These are phyloP conservation scores for Pueraria montana DNA, from an alignment of 306 rosid genomes.

Conservation along the genomic window DNA sequence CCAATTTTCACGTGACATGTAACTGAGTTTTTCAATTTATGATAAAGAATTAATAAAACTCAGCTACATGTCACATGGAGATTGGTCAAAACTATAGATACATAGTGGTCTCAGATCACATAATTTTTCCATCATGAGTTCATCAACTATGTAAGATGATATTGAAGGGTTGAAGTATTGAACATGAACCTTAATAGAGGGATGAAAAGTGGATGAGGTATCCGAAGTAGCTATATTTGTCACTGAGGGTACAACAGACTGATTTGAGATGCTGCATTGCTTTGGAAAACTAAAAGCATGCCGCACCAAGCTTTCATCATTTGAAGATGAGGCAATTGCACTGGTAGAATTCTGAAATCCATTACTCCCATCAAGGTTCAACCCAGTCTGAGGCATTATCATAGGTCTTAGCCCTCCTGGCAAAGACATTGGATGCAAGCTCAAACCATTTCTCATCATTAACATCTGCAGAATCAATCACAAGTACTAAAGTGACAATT, in stretches of 20 bases:
- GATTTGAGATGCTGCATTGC: slow-evolving; percentile 61
- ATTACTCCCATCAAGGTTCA: slow-evolving; percentile 61
- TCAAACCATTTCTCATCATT: slow-evolving; percentile 85
- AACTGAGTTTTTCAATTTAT: not conserved
- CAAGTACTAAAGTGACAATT: slow-evolving; percentile 48
- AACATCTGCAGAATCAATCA: slow-evolving; percentile 76
- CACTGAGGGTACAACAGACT: slow-evolving; percentile 56
- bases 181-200: slow-evolving; percentile 54
- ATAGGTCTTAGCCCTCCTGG: slow-evolving; percentile 69
- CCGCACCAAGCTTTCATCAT: slow-evolving; percentile 54
- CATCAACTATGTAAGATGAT: slow-evolving; percentile 20
- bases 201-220: slow-evolving; percentile 60
- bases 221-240: slow-evolving; percentile 55
- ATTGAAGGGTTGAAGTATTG: slow-evolving; percentile 47
- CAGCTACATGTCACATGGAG: not conserved
- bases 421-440: slow-evolving; percentile 85
- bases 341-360: slow-evolving; percentile 57
- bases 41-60: not conserved
- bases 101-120: not conserved
- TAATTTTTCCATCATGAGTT: not conserved
- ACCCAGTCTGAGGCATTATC: slow-evolving; percentile 63
- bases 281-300: slow-evolving; percentile 56
- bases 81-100: not conserved
- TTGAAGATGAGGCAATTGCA: slow-evolving; percentile 52
- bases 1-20: not conserved